Conservation (phyloP, 257 asterid genomes). For the Nicotiana paniculata region DNA sequence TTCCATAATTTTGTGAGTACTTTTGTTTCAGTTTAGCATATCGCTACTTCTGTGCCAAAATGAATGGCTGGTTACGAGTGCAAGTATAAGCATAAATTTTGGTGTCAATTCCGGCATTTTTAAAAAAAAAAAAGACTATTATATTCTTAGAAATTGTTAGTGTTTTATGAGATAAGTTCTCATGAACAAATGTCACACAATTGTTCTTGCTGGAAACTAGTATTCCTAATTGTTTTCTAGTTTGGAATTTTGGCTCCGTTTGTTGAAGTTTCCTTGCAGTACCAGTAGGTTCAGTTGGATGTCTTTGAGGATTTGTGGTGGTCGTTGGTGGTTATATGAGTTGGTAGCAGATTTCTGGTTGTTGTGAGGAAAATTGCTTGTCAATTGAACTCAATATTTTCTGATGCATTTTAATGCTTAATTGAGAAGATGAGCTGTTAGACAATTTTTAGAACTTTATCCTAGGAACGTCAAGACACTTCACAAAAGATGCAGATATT, state of each 20-base stretch:
- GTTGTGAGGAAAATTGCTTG: background rate
- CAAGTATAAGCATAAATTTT: background rate
- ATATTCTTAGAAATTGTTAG: background rate
- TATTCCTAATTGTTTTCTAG: background rate
- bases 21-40: background rate
- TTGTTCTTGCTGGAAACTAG: background rate
- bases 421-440: background rate
- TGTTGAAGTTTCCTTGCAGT: background rate
- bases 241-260: background rate
- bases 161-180: background rate
- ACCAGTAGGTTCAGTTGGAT: background rate
- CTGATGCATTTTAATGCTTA: background rate
- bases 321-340: background rate
- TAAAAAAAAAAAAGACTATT: background rate
- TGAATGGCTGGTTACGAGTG: background rate
- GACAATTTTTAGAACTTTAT: background rate
- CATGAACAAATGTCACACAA: background rate
- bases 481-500: background rate
- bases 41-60: background rate
- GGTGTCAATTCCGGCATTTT: background rate
- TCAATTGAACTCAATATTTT: background rate
- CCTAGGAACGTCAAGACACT: background rate
- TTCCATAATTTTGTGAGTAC: conserved; percentile 3
- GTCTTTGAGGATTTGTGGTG: background rate
- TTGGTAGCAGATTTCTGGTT: background rate